Conservation (phyloP, 495 filamentous ascomycete species). For the Chaetomium tenue region DNA sequence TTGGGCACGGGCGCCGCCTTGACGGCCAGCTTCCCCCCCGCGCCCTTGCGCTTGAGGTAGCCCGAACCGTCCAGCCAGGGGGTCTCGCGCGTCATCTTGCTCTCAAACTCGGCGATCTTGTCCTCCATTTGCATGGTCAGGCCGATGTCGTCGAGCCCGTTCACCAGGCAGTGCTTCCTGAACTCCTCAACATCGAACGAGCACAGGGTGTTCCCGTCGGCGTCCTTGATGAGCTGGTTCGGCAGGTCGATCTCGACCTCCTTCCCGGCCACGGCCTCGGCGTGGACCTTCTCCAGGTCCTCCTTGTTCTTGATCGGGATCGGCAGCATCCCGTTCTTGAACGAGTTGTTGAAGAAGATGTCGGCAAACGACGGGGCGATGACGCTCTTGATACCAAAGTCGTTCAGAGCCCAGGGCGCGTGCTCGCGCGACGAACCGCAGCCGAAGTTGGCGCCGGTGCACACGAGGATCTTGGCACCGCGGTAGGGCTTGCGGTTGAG, state of each 20-base stretch:
- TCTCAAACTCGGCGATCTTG: slow-evolving; percentile 83
- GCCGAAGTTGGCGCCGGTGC: slow-evolving; percentile 92
- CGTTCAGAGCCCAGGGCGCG: slow-evolving; percentile 93
- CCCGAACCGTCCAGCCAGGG: slow-evolving; percentile 91
- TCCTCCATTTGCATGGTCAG: slow-evolving; percentile 88
- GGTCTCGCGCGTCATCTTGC: slow-evolving; percentile 68
- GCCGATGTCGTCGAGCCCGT: slow-evolving; percentile 95
- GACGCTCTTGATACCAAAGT: slow-evolving; percentile 92
- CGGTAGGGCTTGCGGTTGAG: slow-evolving; percentile 90
- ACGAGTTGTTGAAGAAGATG: slow-evolving; percentile 99
- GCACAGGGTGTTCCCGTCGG: slow-evolving; percentile 66
- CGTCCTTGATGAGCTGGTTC: slow-evolving; percentile 78
- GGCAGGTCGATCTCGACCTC: slow-evolving; percentile 91
- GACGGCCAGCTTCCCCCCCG: slow-evolving; percentile 67
- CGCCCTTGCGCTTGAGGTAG: slow-evolving; percentile 70
- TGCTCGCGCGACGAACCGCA: slow-evolving; percentile 94
- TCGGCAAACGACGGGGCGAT: slow-evolving; percentile 93
- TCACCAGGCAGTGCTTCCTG: slow-evolving; percentile 88
- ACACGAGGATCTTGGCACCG: slow-evolving; percentile 83
- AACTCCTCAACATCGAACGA: slow-evolving; percentile 86
- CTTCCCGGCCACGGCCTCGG: slow-evolving; percentile 74
- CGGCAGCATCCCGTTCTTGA: slow-evolving; percentile 99
- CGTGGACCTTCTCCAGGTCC: slow-evolving; percentile 67
- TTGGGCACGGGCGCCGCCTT: slow-evolving; percentile 82
- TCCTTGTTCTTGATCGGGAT: slow-evolving; percentile 67